Conservation (phyloP, 163 green algal genomes). For the Scenedesmus sp. region DNA sequence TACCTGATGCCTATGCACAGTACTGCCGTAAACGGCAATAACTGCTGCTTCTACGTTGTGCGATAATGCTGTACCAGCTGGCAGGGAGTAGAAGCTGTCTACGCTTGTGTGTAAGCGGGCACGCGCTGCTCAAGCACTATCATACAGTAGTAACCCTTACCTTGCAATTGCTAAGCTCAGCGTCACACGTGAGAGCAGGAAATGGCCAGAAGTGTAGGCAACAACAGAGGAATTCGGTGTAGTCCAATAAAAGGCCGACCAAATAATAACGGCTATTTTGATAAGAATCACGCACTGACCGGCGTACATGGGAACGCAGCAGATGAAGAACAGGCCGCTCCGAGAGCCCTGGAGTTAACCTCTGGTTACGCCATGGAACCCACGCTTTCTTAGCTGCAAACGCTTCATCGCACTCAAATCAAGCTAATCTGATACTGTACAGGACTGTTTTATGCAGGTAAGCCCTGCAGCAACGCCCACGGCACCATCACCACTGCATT, state of each 20-base stretch:
- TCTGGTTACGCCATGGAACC: neutral
- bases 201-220: neutral
- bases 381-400: neutral
- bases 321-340: neutral
- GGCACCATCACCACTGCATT: too few species aligned
- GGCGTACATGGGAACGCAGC: neutral
- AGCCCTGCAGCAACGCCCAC: neutral
- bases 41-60: neutral
- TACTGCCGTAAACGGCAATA: too few species aligned
- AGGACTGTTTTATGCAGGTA: neutral
- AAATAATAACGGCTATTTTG: neutral
- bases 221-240: neutral
- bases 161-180: neutral
- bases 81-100: neutral
- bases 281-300: neutral
- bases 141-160: neutral
- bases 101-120: neutral
- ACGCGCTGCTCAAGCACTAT: neutral
- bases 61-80: neutral
- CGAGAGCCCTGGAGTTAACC: neutral
- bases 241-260: neutral
- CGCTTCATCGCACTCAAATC: neutral
- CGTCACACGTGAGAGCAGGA: neutral
- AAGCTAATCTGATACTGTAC: neutral
- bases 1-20: neutral